These are phyloP conservation scores for Trichoderma orchidacearum DNA, from an alignment of 495 filamentous ascomycete genomes.

Conservation along the genomic window DNA sequence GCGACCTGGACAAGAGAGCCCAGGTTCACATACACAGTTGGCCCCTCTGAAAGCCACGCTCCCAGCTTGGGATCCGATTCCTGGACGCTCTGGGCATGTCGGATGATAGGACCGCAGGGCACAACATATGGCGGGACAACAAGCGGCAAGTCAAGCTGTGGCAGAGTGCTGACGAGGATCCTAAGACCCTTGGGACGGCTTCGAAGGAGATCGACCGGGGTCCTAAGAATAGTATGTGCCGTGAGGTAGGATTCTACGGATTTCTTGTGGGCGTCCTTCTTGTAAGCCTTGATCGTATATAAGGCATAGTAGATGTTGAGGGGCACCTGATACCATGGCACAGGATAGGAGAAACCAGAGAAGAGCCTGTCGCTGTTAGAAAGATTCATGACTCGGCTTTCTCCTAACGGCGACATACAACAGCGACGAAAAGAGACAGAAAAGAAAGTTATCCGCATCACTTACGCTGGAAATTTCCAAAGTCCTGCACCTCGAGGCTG, in stretches of 20 bases:
- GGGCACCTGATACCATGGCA: constrained; percentile 26
- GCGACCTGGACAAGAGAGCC: constrained; percentile 17
- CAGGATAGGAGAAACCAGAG: constrained; percentile 32
- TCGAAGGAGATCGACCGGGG: not conserved
- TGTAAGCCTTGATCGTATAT: not conserved
- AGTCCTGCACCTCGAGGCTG: constrained; percentile 21
- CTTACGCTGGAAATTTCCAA: constrained; percentile 34
- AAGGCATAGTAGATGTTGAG: constrained; percentile 26
- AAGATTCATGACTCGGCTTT: too few relatives aligned
- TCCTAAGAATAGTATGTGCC: not conserved
- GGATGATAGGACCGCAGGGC: constrained; percentile 37
- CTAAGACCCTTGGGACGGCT: not conserved
- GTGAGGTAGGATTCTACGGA: not conserved
- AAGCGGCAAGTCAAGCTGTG: constrained; percentile 17
- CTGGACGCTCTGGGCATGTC: constrained; percentile 17
- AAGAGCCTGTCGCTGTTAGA: constrained; percentile 17
- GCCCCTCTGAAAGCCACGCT: constrained; percentile 16
- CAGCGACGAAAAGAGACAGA: not conserved
- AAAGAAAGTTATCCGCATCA: not conserved
- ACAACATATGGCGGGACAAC: constrained; percentile 27
- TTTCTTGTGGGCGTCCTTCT: not conserved
- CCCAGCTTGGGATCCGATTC: constrained; percentile 17
- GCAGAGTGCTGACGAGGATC: constrained; percentile 14
- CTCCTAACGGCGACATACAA: too few relatives aligned
- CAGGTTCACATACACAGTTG: constrained; percentile 27